Percentiles rank a stretch among this genome's conserved stretches.
phyloP scores from a whole-genome alignment of 345 rosid species.

The Dipteronia dyeriana region DNA sequence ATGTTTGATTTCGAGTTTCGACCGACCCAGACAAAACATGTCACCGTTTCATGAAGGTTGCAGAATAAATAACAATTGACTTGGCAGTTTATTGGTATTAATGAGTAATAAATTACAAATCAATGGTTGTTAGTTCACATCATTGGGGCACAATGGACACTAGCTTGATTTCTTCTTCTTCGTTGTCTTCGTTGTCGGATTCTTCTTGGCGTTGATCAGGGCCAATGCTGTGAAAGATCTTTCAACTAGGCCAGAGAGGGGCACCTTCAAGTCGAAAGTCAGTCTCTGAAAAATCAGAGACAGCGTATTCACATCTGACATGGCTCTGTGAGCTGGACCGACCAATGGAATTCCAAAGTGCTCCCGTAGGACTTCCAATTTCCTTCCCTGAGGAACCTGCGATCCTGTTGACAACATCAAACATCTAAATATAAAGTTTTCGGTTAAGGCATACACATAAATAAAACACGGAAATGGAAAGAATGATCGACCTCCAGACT shows the following conservation, averaged over 20 bases:
- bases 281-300: slow-evolving; percentile 66
- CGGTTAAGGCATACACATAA: no score
- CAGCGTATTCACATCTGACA: slow-evolving; percentile 70
- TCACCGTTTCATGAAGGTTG: no score
- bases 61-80: no score
- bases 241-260: slow-evolving; percentile 48
- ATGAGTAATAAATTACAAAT: no score
- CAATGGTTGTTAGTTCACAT: background rate
- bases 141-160: background rate
- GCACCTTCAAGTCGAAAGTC: slow-evolving; percentile 57
- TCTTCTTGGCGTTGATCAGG: slow-evolving; percentile 31
- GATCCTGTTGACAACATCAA: slow-evolving; percentile 36
- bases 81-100: no score
- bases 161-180: slow-evolving; percentile 47
- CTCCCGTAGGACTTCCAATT: slow-evolving; percentile 53
- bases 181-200: no score
- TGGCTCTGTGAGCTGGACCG: slow-evolving; percentile 85
- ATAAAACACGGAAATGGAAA: background rate
- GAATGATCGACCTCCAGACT: slow-evolving; percentile 52
- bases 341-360: slow-evolving; percentile 38
- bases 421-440: background rate
- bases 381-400: slow-evolving; percentile 29
- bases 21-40: no score
- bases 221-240: slow-evolving; percentile 51
- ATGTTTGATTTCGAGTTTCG: no score